Evolutionary conservation across 2,329 filamentous ascomycete genomes (phyloP).

Genomic region (Fusarium sp.): DNA sequence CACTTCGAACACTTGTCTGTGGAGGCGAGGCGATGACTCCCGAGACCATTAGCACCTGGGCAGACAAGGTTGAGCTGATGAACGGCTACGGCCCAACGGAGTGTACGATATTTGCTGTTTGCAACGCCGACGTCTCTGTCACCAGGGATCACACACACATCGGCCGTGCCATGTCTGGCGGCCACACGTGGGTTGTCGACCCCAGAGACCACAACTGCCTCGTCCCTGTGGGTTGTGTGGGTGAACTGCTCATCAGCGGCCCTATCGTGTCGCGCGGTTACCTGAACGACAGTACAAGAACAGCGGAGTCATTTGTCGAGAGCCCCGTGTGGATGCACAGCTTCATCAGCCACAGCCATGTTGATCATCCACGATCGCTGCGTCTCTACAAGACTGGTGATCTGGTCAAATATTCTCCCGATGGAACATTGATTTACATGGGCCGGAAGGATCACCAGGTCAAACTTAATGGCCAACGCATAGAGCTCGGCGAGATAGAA

Average conservation of each 20-base stretch:
- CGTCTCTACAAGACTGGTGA: conserved; percentile 58
- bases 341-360: background rate
- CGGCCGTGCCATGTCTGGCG: conserved; percentile 2
- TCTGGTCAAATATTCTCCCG: conserved; percentile 51
- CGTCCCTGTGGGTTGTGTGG: conserved; percentile 27
- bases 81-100: conserved; percentile 42
- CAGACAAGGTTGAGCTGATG: conserved; percentile 24
- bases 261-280: conserved; percentile 25
- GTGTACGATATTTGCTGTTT: conserved; percentile 22
- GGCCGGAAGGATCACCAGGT: conserved; percentile 57
- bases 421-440: conserved; percentile 53
- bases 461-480: conserved; percentile 56
- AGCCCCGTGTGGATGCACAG: conserved; percentile 6
- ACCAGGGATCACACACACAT: conserved; percentile 17
- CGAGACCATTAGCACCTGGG: conserved; percentile 32
- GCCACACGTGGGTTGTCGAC: conserved; percentile 34
- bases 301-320: conserved; percentile 5
- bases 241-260: conserved; percentile 34
- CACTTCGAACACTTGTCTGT: conserved; percentile 24
- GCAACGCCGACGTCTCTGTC: background rate
- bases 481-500: conserved; percentile 55
- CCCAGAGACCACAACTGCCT: conserved; percentile 27
- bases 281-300: conserved; percentile 6
- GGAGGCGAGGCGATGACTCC: conserved; percentile 34
- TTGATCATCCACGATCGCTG: accelerated